phyloP scores from a whole-genome alignment of 768 basidiomycete species.

The Russula sp. region DNA sequence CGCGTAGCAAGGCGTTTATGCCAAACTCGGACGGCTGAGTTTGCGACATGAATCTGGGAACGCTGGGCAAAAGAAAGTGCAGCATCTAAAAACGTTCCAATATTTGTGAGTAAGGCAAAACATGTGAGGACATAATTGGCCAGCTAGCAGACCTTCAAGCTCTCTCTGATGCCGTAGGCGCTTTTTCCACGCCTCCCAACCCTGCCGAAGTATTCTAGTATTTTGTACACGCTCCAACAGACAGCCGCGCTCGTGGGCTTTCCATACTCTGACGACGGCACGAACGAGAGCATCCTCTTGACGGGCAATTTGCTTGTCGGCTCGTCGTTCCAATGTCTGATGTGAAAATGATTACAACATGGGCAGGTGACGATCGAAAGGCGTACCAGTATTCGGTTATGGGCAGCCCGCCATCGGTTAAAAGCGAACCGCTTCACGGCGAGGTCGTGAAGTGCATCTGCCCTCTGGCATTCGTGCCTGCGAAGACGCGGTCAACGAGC shows the following conservation, averaged over 20 bases:
- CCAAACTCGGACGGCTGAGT: conserved; percentile 41
- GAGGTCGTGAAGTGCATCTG: conserved; percentile 37
- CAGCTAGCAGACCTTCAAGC: conserved; percentile 38
- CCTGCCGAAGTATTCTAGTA: conserved; percentile 37
- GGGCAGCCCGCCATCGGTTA: conserved; percentile 48
- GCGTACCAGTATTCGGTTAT: conserved; percentile 45
- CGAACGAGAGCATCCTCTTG: conserved; percentile 53
- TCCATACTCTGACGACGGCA: conserved; percentile 59
- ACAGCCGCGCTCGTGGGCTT: conserved; percentile 54
- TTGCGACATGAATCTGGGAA: conserved; percentile 34
- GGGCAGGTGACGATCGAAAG: not conserved
- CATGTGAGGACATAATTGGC: not conserved
- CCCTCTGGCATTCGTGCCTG: conserved; percentile 40
- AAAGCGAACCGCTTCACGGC: conserved; percentile 41
- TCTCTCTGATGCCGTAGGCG: conserved; percentile 34
- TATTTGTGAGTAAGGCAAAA: not conserved
- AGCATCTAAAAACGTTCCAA: not conserved
- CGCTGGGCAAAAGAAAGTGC: conserved; percentile 46
- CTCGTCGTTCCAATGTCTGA: conserved; percentile 51
- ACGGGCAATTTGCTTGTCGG: conserved; percentile 46
- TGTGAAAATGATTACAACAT: conserved; percentile 2
- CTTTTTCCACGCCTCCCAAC: conserved; percentile 45
- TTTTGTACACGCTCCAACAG: conserved; percentile 48
- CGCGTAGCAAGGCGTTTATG: conserved; percentile 34
- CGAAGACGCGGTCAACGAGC: conserved; percentile 6